Evolutionary conservation across 2,329 filamentous ascomycete species (phyloP).

Genomic region (Aureobasidium sp.): DNA sequence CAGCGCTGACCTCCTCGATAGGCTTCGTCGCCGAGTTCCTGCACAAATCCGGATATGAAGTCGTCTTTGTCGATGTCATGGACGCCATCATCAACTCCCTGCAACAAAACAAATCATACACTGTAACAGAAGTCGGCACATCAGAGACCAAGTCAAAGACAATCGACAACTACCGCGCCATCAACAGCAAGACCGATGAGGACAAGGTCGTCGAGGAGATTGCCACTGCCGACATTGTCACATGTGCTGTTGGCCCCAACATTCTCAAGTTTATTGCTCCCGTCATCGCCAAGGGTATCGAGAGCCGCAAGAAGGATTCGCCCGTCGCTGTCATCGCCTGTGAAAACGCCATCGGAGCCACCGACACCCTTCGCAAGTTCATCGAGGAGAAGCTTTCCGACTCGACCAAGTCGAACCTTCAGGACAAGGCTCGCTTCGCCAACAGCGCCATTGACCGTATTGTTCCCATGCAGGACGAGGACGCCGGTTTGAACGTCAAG

Average conservation of each 20-base stretch:
- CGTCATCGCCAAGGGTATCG: constrained; percentile 88
- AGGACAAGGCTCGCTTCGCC: constrained; percentile 75
- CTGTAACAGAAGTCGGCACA: constrained; percentile 83
- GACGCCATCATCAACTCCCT: constrained; percentile 71
- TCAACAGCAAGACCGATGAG: constrained; percentile 87
- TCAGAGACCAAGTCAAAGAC: constrained; percentile 71
- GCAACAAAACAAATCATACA: constrained; percentile 68
- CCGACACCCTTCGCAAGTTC: constrained; percentile 72
- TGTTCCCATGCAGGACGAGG: constrained; percentile 76
- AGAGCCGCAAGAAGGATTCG: constrained; percentile 55
- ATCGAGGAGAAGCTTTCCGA: constrained; percentile 63
- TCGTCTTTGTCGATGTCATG: constrained; percentile 93
- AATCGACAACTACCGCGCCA: constrained; percentile 92
- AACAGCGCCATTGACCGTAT: constrained; percentile 99
- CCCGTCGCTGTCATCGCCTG: constrained; percentile 91
- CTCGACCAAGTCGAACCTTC: constrained; percentile 57
- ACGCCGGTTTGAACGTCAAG: constrained; percentile 78
- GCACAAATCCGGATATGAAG: constrained; percentile 89
- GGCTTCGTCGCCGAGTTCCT: constrained; percentile 88
- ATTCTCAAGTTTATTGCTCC: constrained; percentile 95
- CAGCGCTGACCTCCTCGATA: not conserved
- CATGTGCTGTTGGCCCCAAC: constrained; percentile 93
- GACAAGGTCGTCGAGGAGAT: constrained; percentile 76
- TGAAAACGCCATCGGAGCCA: constrained; percentile 95
- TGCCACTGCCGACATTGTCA: constrained; percentile 78